phyloP scores from a whole-genome alignment of 2,329 filamentous ascomycete genomes.

The Zelopaecilomyces penicillatus region DNA sequence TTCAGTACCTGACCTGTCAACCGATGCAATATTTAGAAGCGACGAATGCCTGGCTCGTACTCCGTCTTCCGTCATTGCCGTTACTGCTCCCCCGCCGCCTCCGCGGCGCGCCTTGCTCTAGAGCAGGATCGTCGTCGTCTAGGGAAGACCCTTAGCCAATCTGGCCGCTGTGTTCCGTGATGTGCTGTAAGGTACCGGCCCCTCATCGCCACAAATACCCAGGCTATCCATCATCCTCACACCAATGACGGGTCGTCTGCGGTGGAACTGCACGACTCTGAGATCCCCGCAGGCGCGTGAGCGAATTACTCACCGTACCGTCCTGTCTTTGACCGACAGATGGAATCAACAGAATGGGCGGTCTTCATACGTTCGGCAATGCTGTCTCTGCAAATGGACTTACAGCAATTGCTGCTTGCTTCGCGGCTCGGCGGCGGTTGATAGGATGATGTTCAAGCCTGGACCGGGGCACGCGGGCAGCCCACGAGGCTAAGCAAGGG shows the following conservation, averaged over 20 bases:
- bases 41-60: too few relatives aligned
- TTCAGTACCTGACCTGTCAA: too few relatives aligned
- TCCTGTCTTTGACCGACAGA: background rate
- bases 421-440: background rate
- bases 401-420: background rate
- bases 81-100: too few relatives aligned
- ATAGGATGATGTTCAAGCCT: slow-evolving; percentile 9
- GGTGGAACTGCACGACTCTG: slow-evolving; percentile 3
- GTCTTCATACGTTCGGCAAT: background rate
- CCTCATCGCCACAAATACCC: background rate
- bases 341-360: background rate
- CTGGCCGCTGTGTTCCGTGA: too few relatives aligned
- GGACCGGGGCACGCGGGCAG: slow-evolving; percentile 5
- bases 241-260: slow-evolving; percentile 8
- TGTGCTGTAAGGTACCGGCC: slow-evolving; percentile 9
- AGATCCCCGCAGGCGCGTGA: background rate
- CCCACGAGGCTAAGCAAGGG: slow-evolving; percentile 9
- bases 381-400: too few relatives aligned
- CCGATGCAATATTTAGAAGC: too few relatives aligned
- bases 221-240: background rate
- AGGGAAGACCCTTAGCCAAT: too few relatives aligned
- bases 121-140: too few relatives aligned
- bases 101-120: too few relatives aligned
- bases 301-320: too few relatives aligned
- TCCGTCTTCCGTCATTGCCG: too few relatives aligned